A percentile compares a stretch with the other conserved stretches of the same genome.
Evolutionary conservation across 164 flowering plant species (phyloP).

Genomic region (Kingdonia uniflora): DNA sequence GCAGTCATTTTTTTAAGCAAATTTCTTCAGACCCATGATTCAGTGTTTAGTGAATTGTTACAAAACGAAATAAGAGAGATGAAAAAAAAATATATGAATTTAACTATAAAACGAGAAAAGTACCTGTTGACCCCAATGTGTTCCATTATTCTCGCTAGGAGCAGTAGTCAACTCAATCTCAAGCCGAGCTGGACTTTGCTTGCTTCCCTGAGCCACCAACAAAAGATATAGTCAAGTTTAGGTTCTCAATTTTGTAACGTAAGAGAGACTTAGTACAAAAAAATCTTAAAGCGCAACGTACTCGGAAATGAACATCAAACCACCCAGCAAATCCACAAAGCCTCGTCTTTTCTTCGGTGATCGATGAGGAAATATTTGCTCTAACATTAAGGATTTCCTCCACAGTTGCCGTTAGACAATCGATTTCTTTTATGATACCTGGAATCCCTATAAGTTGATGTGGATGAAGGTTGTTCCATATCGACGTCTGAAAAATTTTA

Average conservation of each 20-base stretch:
- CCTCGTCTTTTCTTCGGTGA: constrained; percentile 35
- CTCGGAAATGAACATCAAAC: constrained; percentile 98
- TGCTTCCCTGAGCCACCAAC: constrained; percentile 51
- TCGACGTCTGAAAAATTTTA: constrained; percentile 51
- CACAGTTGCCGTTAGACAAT: constrained; percentile 70
- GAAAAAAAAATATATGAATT: too few relatives aligned
- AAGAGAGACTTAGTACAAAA: background rate
- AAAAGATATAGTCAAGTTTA: background rate
- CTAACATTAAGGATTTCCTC: constrained; percentile 45
- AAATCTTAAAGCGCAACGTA: constrained; percentile 19
- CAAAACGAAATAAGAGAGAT: too few relatives aligned
- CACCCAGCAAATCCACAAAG: constrained; percentile 87
- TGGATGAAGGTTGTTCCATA: constrained; percentile 95
- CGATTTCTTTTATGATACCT: constrained; percentile 65
- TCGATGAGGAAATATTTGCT: constrained; percentile 40
- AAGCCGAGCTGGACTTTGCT: constrained; percentile 44
- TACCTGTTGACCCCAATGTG: constrained; percentile 99
- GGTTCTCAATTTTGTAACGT: background rate
- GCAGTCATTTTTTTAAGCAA: too few relatives aligned
- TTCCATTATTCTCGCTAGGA: constrained; percentile 54
- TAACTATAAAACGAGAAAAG: background rate
- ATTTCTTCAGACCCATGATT: too few relatives aligned
- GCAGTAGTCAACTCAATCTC: constrained; percentile 90
- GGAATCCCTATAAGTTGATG: constrained; percentile 81
- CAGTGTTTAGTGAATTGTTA: too few relatives aligned